These are phyloP conservation scores for Eremochloa ophiuroides DNA, from an alignment of 176 grass and related monocot genomes.

Conservation along the genomic window DNA sequence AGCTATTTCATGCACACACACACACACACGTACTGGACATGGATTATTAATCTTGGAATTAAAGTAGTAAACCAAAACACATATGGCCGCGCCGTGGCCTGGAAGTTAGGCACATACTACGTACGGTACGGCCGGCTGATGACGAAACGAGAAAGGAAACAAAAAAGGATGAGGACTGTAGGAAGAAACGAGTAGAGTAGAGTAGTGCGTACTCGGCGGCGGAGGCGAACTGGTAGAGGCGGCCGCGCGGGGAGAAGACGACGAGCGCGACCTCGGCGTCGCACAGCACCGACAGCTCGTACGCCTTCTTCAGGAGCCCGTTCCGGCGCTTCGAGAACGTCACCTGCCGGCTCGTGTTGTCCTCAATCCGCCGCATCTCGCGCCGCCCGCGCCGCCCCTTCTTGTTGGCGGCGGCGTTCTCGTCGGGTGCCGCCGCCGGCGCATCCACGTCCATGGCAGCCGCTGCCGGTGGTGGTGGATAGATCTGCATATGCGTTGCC, in stretches of 20 bases:
- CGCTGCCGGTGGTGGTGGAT: no score
- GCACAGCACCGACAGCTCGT: conserved; percentile 82
- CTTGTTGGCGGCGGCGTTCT: background rate
- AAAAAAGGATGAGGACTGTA: no score
- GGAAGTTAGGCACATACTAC: no score
- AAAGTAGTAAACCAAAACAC: no score
- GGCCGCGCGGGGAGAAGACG: conserved; percentile 67
- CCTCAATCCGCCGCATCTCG: conserved; percentile 91
- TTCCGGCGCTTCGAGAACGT: conserved; percentile 75
- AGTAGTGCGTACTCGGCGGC: conserved; percentile 35
- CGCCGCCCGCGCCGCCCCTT: conserved; percentile 30
- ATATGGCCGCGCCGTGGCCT: no score
- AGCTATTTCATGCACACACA: no score
- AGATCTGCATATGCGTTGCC: no score
- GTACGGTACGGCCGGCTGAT: no score
- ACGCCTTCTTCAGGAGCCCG: conserved; percentile 80
- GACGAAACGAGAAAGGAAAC: no score
- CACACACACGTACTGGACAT: no score
- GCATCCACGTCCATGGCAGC: background rate
- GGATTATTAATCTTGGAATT: no score
- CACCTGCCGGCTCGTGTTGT: conserved; percentile 81
- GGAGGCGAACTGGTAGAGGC: conserved; percentile 69
- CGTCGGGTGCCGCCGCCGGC: background rate
- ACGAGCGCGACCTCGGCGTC: conserved; percentile 84
- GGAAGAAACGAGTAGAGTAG: no score